Evolutionary conservation across 2,329 filamentous ascomycete genomes (phyloP).

Genomic region (Colletotrichum siamense): DNA sequence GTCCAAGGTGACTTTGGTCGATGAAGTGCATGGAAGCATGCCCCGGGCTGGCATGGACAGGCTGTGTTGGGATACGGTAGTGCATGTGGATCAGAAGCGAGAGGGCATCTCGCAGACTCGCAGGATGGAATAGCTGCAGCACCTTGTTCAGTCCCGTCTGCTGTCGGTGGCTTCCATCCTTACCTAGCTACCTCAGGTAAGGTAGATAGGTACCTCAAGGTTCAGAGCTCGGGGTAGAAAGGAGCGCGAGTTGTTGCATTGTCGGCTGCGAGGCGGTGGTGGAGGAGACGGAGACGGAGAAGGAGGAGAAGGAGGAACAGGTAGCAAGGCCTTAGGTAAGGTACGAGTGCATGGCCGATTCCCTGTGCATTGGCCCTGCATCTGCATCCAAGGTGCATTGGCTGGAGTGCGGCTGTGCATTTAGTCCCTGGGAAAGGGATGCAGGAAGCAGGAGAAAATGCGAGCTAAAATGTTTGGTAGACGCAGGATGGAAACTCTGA

Average conservation of each 20-base stretch:
- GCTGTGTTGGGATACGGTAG: neutral
- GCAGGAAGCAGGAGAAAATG: neutral
- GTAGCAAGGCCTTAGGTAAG: neutral
- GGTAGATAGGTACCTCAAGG: neutral
- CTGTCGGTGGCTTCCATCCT: neutral
- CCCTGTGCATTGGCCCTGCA: slow-evolving; percentile 3
- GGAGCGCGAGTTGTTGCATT: neutral
- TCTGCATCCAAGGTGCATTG: neutral
- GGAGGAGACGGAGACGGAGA: neutral
- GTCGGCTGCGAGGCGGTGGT: neutral
- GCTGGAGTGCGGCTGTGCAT: slow-evolving; percentile 5
- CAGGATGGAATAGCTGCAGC: neutral
- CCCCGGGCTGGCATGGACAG: slow-evolving; percentile 8
- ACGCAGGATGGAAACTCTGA: neutral
- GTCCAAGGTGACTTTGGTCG: neutral
- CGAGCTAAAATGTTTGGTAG: slow-evolving; percentile 10
- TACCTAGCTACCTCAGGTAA: neutral
- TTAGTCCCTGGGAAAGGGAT: slow-evolving; percentile 6
- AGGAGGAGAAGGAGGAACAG: neutral
- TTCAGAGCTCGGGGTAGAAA: neutral
- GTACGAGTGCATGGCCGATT: neutral
- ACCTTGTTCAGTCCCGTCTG: neutral
- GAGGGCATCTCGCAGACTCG: neutral
- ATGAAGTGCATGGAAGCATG: slow-evolving; percentile 8
- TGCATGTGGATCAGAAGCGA: neutral